phyloP scores from a whole-genome alignment of 495 filamentous ascomycete species.

The Niebla homalea region DNA sequence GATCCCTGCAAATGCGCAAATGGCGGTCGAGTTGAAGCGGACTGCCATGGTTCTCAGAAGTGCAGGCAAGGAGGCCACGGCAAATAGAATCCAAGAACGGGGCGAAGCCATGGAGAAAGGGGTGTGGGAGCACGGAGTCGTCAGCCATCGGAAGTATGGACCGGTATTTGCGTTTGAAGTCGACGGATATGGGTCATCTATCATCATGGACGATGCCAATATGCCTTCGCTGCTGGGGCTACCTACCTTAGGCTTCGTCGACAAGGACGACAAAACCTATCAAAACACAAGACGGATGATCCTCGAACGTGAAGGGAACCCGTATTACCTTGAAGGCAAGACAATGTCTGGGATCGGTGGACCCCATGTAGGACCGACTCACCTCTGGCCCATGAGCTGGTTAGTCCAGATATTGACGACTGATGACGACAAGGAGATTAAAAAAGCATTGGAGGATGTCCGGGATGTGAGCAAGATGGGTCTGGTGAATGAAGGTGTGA shows the following conservation, averaged over 20 bases:
- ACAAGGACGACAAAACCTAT: slow-evolving; percentile 53
- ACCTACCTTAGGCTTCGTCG: slow-evolving; percentile 75
- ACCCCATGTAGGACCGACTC: slow-evolving; percentile 61
- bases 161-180: slow-evolving; percentile 94
- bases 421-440: slow-evolving; percentile 77
- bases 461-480: slow-evolving; percentile 59
- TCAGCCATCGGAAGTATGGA: slow-evolving; percentile 70
- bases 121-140: slow-evolving; percentile 79
- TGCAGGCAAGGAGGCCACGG: slow-evolving; percentile 40
- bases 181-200: slow-evolving; percentile 81
- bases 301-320: slow-evolving; percentile 63
- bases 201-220: slow-evolving; percentile 97
- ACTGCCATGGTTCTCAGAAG: slow-evolving; percentile 53
- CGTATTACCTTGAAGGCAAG: slow-evolving; percentile 73
- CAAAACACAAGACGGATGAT: slow-evolving; percentile 89
- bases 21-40: slow-evolving; percentile 77
- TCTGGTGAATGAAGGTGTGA: slow-evolving; percentile 81
- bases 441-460: slow-evolving; percentile 54
- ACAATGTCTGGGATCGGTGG: slow-evolving; percentile 83
- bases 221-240: slow-evolving; percentile 80
- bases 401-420: slow-evolving; percentile 83
- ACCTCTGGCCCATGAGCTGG: slow-evolving; percentile 97
- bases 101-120: slow-evolving; percentile 58
- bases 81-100: slow-evolving; percentile 43
- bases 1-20: slow-evolving; percentile 93